Conservation (phyloP, 352 stramenopile genomes). For the Pythium insidiosum region DNA sequence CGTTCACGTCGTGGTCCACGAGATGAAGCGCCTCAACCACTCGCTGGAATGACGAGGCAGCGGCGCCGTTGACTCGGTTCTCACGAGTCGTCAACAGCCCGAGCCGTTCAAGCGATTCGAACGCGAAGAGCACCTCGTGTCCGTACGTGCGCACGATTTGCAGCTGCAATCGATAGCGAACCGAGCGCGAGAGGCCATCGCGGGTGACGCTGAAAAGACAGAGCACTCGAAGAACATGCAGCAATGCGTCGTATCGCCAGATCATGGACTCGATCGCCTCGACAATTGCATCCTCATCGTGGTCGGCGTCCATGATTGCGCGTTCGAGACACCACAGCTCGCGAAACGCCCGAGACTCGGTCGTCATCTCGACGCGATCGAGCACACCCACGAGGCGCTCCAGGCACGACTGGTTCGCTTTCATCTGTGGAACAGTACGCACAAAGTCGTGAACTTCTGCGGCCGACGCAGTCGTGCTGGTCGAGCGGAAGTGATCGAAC, state of each 20-base stretch:
- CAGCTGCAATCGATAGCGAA: slow-evolving; percentile 40
- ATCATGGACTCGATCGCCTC: slow-evolving; percentile 49
- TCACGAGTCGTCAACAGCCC: no score
- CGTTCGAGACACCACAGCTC: slow-evolving; percentile 63
- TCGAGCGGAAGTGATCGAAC: slow-evolving; percentile 46
- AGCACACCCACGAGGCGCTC: slow-evolving; percentile 57
- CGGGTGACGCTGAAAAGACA: slow-evolving; percentile 55
- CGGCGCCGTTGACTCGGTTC: no score
- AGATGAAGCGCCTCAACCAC: slow-evolving; percentile 18
- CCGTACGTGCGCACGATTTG: slow-evolving; percentile 65
- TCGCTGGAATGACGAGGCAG: slow-evolving; percentile 3
- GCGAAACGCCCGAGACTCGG: slow-evolving; percentile 34
- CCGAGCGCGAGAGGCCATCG: slow-evolving; percentile 23
- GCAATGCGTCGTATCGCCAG: slow-evolving; percentile 38
- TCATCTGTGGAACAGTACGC: slow-evolving; percentile 53
- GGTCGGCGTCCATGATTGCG: slow-evolving; percentile 46
- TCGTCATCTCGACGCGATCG: slow-evolving; percentile 40
- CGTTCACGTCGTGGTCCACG: slow-evolving; percentile 52
- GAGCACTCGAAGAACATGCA: slow-evolving; percentile 47
- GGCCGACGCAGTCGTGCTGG: slow-evolving; percentile 29
- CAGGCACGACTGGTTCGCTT: slow-evolving; percentile 38
- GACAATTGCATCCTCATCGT: slow-evolving; percentile 23
- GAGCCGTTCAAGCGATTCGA: slow-evolving; percentile 48
- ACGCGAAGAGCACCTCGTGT: slow-evolving; percentile 63
- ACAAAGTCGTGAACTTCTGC: slow-evolving; percentile 69